phyloP scores from a whole-genome alignment of 225 moss, liverwort and hornwort species.

The Sphagnum tenellum region DNA sequence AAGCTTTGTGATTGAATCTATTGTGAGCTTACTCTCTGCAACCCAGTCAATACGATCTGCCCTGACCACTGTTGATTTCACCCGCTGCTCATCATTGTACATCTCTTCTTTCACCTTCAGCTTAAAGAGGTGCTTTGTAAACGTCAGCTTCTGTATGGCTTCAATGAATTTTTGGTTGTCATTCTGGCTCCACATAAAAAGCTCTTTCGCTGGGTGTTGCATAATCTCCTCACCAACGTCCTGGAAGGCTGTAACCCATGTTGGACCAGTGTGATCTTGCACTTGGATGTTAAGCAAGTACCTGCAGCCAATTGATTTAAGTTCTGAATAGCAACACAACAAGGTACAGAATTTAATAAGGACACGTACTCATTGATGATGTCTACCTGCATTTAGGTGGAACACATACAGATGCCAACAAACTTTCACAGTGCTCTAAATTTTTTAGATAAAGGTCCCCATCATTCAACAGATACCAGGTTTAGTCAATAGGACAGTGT shows the following conservation, averaged over 20 bases:
- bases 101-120: conserved; percentile 89
- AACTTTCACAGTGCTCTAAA: too few species aligned
- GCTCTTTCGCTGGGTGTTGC: conserved; percentile 57
- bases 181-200: conserved; percentile 67
- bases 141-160: conserved; percentile 69
- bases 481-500: background rate
- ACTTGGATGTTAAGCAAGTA: conserved; percentile 77
- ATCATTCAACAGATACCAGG: background rate
- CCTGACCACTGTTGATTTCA: conserved; percentile 69
- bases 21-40: conserved; percentile 57
- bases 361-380: too few species aligned
- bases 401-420: too few species aligned
- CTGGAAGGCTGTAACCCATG: conserved; percentile 92
- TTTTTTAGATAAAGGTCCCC: too few species aligned
- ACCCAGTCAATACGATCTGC: conserved; percentile 62
- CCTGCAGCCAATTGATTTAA: conserved; percentile 14
- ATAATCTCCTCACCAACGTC: conserved; percentile 85
- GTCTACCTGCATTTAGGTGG: too few species aligned
- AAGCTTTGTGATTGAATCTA: conserved; percentile 60
- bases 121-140: conserved; percentile 76
- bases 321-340: too few species aligned
- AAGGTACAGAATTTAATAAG: too few species aligned
- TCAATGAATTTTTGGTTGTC: conserved; percentile 75
- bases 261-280: conserved; percentile 84
- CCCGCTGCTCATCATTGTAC: conserved; percentile 84